Evolutionary conservation across 768 basidiomycete species (phyloP).

Genomic region (Kwoniella sp.): DNA sequence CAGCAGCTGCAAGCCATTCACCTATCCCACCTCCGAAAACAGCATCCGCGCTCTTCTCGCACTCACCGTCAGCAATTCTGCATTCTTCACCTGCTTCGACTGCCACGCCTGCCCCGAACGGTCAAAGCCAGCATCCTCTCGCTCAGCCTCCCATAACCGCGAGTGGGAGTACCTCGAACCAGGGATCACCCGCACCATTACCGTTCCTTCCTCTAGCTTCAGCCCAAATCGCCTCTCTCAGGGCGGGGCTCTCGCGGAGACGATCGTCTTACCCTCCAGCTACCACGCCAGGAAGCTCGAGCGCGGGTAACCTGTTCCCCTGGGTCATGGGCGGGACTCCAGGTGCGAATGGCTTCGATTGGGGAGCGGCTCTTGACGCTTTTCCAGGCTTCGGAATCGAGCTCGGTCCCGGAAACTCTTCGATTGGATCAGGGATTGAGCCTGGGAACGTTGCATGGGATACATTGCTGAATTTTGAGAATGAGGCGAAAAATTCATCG

Average conservation of each 20-base stretch:
- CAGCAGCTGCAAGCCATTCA: constrained; percentile 5
- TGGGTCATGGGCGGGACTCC: constrained; percentile 30
- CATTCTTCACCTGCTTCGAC: constrained; percentile 13
- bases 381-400: constrained; percentile 34
- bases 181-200: constrained; percentile 17
- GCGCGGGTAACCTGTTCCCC: constrained; percentile 15
- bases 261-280: constrained; percentile 44
- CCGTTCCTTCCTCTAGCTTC: constrained; percentile 23
- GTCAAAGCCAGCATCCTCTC: constrained; percentile 21
- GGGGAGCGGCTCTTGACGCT: constrained; percentile 12
- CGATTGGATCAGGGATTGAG: constrained; percentile 13
- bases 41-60: background rate
- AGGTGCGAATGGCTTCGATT: constrained; percentile 21
- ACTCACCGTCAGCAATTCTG: background rate
- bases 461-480: constrained; percentile 34
- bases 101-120: constrained; percentile 10
- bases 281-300: constrained; percentile 15
- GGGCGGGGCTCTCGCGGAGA: constrained; percentile 23
- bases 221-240: constrained; percentile 23
- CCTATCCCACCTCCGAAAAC: background rate
- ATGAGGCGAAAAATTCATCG: constrained; percentile 6
- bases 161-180: background rate
- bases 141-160: constrained; percentile 26
- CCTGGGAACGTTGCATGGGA: constrained; percentile 37
- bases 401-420: constrained; percentile 1